These are phyloP conservation scores for Tephrocybe sp. DNA, from an alignment of 768 basidiomycete species.

Conservation along the genomic window DNA sequence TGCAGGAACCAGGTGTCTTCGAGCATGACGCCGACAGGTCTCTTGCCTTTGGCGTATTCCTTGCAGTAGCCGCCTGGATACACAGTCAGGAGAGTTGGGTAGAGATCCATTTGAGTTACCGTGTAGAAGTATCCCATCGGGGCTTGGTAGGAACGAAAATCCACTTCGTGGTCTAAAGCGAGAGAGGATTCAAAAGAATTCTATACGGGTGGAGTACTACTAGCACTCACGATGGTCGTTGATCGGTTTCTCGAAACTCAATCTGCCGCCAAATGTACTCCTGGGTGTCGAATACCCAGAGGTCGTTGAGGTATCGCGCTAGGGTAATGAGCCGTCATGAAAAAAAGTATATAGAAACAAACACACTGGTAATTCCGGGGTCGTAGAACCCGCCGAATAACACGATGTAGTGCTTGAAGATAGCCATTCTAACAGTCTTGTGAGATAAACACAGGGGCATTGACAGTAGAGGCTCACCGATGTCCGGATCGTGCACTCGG, in stretches of 20 bases:
- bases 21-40: slow-evolving; percentile 82
- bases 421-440: slow-evolving; percentile 85
- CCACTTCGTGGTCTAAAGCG: slow-evolving; percentile 66
- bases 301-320: slow-evolving; percentile 83
- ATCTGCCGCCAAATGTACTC: slow-evolving; percentile 86
- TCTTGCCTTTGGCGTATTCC: slow-evolving; percentile 83
- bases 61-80: slow-evolving; percentile 86
- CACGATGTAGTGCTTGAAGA: slow-evolving; percentile 87
- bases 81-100: no score
- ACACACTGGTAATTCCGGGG: slow-evolving; percentile 76
- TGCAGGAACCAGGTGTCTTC: slow-evolving; percentile 90
- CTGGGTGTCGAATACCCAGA: slow-evolving; percentile 85
- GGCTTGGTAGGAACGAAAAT: slow-evolving; percentile 78
- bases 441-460: background rate
- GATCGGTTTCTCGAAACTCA: slow-evolving; percentile 69
- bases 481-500: slow-evolving; percentile 85
- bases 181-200: no score
- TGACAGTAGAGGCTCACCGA: slow-evolving; percentile 44
- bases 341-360: background rate
- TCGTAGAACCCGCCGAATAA: slow-evolving; percentile 93
- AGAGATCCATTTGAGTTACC: slow-evolving; percentile 37
- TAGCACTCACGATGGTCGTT: slow-evolving; percentile 67
- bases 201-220: no score
- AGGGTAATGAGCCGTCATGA: background rate
- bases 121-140: slow-evolving; percentile 80